Evolutionary conservation across 371 early-diverging fungal genomes (phyloP), one percentile per base, ranked within the genome.

Genomic region (Haplosporangium sp.): DNA sequence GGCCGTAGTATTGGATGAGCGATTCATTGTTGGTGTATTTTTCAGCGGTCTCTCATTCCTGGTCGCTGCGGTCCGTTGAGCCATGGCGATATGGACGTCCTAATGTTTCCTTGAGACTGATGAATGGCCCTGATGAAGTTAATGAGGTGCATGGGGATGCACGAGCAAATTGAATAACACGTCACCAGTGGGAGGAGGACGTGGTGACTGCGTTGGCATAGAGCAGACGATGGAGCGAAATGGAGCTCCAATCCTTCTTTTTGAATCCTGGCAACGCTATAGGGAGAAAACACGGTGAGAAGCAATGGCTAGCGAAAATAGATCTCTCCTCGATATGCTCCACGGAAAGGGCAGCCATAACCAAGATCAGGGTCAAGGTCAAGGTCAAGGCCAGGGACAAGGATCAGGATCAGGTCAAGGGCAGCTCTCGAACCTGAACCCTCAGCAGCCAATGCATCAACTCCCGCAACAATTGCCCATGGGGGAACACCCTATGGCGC

Each of bases 281-380:
- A 55, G 62, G 68, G 55, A 47, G 37, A 10, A 45, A 62, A 38
- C 10, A 37, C 47, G 40, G 36, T 13, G 20, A 14, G 55, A 43
- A 20, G 48, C 55, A 51, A 79, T 73, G 70, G 62, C 74, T 36
- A 59, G 47, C 41, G 74, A 74, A 55, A 74, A 74, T 61, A 66
- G 77, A 79, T 52, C 73, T 20, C 69, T 79, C 45, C 69, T 79
- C 55, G 80, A 79, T 13, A 69, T 79, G 80, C 80, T 79, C 55
- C 80, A 77, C 23, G 71, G 77, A 29, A 56, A 62, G 38, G 59
- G 43, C 5, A 42, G 48, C 59, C 75, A 75, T 18, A 58, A 52
- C 41, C 69, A 59, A 23, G 55, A 43, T 23, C 71, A 69, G 45
- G 51, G 55, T n/a, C 68, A 62, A 20, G 58, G 47, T 9, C 59